Conservation (phyloP, 331 rosid species). For the Stylosanthes scabra region DNA sequence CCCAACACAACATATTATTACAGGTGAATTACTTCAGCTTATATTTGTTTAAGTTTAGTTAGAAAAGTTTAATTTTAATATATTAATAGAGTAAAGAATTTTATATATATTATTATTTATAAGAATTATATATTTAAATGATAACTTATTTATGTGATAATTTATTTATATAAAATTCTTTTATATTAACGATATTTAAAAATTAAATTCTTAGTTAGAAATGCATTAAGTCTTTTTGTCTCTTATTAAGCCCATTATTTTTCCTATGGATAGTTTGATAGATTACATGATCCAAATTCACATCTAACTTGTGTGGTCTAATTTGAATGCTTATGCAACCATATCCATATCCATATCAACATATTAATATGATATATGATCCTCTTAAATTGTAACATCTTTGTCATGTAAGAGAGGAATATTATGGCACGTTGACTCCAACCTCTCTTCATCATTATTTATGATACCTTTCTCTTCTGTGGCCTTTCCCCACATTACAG, state of each 20-base stretch:
- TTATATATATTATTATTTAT: too few species aligned
- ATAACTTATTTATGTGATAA: too few species aligned
- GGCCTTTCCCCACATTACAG: constrained; percentile 59
- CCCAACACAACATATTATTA: too few species aligned
- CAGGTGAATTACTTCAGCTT: too few species aligned
- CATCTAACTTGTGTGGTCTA: background rate
- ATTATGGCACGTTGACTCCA: constrained; percentile 26
- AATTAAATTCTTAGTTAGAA: too few species aligned
- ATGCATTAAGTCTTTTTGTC: background rate
- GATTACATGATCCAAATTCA: background rate
- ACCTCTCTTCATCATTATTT: background rate
- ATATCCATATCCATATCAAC: background rate
- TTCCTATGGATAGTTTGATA: background rate
- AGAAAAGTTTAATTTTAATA: too few species aligned
- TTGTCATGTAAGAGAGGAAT: constrained; percentile 49
- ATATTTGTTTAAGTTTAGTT: too few species aligned
- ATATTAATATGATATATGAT: background rate
- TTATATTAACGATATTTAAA: too few species aligned
- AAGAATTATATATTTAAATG: too few species aligned
- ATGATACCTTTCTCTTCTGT: constrained; percentile 33
- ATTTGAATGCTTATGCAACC: background rate
- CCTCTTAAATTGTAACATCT: background rate
- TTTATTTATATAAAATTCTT: too few species aligned
- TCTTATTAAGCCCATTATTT: background rate
- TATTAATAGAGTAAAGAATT: too few species aligned